Base-by-base conservation (phyloP, 208 protist species). In the Leishmania braziliensis region DNA sequence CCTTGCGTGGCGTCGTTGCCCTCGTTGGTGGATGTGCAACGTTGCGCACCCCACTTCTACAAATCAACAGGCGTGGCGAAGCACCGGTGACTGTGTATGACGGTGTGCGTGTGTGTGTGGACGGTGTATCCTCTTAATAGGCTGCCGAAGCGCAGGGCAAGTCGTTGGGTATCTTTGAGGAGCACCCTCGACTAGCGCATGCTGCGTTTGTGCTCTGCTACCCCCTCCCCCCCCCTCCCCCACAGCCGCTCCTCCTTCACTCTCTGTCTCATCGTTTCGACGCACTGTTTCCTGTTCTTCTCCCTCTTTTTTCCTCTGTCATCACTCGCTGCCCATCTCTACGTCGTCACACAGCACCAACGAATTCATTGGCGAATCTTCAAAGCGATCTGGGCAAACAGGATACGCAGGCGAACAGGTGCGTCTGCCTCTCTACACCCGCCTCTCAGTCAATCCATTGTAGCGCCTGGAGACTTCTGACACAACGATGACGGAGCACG, bases 401-500 rank as follows among this genome's bases (percentile, higher is more conserved):
- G 60, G 36, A 36, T 4, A 50, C 39, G 20, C 9, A 50, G 43
- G 43, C 43, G 68, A n/a, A 43, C 2, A 66, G 70, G 63, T 39
- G 36, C 51, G 33, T 8, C 68, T 18, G 14, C 33, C 29, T 60
- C 53, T 71, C 43, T 71, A 46, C 51, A 63, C 18, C 50, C 48
- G 9, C 43, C 10, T 74, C 48, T 51, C 65, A 46, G 12, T 2
- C n/a, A 9, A 72, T 23, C 10, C 20, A 48, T 26, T 29, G 9
- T 43, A 72, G 20, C 68, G 18, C 29, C 65, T 75, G 23, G 29
- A 20, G 39, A 36, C 20, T 58, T 46, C 75, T 77, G 12, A 74
- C 26, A 9, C 23, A 29, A 36, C 36, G 36, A 39, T 93, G 84
- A 87, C 90, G 62, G 94, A 97, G 70, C 90, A 92, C 78, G 86